These are phyloP conservation scores for Xylariaceae sp. DNA, from an alignment of 2,329 filamentous ascomycete species.

Conservation along the genomic window DNA sequence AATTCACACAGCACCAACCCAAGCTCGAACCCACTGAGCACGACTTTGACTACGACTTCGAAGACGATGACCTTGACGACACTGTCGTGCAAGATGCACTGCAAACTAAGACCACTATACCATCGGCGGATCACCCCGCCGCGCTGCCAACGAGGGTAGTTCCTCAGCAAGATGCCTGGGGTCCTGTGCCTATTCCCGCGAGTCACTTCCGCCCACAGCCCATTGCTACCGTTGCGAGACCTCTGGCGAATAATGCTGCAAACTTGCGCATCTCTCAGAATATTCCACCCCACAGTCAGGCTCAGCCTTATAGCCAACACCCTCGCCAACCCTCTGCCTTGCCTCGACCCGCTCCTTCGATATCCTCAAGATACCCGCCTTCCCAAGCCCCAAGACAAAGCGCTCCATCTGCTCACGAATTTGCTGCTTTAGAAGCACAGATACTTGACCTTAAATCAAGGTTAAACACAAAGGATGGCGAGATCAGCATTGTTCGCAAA, in stretches of 20 bases:
- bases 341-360: conserved; percentile 23
- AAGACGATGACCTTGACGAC: conserved; percentile 56
- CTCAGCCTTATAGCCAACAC: conserved; percentile 37
- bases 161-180: conserved; percentile 15
- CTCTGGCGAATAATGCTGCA: conserved; percentile 2
- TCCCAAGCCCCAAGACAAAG: conserved; percentile 25
- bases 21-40: conserved; percentile 18
- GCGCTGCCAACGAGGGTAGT: conserved; percentile 2
- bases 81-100: conserved; percentile 49
- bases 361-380: conserved; percentile 30
- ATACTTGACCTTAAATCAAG: conserved; percentile 51
- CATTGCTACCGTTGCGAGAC: conserved; percentile 7
- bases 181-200: conserved; percentile 16
- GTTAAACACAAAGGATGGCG: conserved; percentile 61
- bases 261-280: conserved; percentile 14
- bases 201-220: conserved; percentile 19
- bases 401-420: conserved; percentile 29
- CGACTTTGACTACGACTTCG: conserved; percentile 39
- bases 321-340: conserved; percentile 30
- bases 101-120: conserved; percentile 33
- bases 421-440: conserved; percentile 47
- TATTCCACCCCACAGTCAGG: conserved; percentile 15
- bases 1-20: conserved; percentile 49
- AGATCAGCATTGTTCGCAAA: conserved; percentile 69
- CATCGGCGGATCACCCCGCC: conserved; percentile 8